Conservation (phyloP, 176 grass and related monocot species). For the Raddia distichophylla region DNA sequence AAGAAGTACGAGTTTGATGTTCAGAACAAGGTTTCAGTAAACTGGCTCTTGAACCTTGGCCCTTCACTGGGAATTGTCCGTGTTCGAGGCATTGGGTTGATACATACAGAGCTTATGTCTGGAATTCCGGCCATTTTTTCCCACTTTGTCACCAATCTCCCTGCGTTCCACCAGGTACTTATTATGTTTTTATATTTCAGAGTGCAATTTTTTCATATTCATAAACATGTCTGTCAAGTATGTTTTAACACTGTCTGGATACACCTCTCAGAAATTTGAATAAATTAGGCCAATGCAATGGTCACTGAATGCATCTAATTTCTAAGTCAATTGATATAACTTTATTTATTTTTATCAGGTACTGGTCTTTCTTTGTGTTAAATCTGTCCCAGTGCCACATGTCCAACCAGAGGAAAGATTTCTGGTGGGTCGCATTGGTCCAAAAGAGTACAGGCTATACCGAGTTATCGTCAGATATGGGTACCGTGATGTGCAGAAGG, state of each 20-base stretch:
- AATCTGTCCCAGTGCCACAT: slow-evolving; percentile 81
- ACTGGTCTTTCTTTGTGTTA: slow-evolving; percentile 88
- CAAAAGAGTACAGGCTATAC: slow-evolving; percentile 90
- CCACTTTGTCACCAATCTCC: slow-evolving; percentile 94
- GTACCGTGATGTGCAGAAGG: slow-evolving; percentile 92
- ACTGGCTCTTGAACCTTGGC: slow-evolving; percentile 89
- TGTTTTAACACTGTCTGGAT: slow-evolving; percentile 4
- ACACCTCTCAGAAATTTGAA: neutral
- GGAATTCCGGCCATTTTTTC: slow-evolving; percentile 97
- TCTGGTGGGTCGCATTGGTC: slow-evolving; percentile 90
- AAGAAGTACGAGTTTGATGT: slow-evolving; percentile 94
- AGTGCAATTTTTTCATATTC: neutral
- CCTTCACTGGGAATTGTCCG: slow-evolving; percentile 92
- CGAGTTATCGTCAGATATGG: slow-evolving; percentile 89
- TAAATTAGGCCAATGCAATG: neutral
- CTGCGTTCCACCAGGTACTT: slow-evolving; percentile 95
- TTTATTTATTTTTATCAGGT: slow-evolving; percentile 60
- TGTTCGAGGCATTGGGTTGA: slow-evolving; percentile 83
- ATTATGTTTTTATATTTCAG: slow-evolving; percentile 5
- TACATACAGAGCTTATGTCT: slow-evolving; percentile 90
- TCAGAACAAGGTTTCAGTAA: slow-evolving; percentile 94
- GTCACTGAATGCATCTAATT: neutral
- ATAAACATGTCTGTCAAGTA: neutral
- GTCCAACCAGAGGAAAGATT: slow-evolving; percentile 74
- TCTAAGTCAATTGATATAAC: slow-evolving; percentile 6